A percentile compares a stretch with the other conserved stretches of the same genome.
phyloP scores from a whole-genome alignment of 768 basidiomycete genomes.

The Fibroporia radiculosa region DNA sequence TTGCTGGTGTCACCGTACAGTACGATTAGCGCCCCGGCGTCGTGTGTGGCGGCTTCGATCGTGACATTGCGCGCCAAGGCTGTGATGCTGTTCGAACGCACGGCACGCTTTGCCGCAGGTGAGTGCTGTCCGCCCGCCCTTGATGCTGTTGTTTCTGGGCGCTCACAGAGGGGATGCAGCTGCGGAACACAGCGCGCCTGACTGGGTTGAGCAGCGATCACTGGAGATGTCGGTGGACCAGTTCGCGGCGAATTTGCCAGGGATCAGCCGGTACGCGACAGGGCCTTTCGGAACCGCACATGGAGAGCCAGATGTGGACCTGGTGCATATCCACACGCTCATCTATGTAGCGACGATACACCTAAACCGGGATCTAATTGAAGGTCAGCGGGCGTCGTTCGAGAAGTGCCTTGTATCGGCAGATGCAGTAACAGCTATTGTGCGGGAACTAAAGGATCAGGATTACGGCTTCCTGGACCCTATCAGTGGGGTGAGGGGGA shows the following conservation, averaged over 20 bases:
- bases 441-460: conserved; percentile 38
- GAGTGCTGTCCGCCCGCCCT: conserved; percentile 13
- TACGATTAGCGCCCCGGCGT: background rate
- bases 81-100: conserved; percentile 44
- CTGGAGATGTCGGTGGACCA: conserved; percentile 39
- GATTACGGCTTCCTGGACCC: conserved; percentile 52
- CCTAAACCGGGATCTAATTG: conserved; percentile 34
- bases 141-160: background rate
- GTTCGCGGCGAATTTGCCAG: conserved; percentile 34
- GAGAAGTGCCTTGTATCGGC: conserved; percentile 37
- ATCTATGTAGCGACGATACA: conserved; percentile 44
- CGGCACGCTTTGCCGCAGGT: conserved; percentile 37
- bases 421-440: conserved; percentile 34
- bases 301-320: conserved; percentile 27
- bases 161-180: background rate
- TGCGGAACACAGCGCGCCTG: conserved; percentile 16
- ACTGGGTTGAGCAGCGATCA: conserved; percentile 34
- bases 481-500: conserved; percentile 38
- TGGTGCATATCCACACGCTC: conserved; percentile 43
- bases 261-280: conserved; percentile 24
- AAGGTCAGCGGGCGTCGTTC: conserved; percentile 22
- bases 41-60: background rate
- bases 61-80: conserved; percentile 41
- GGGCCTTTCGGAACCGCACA: conserved; percentile 27
- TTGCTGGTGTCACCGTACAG: too few species aligned